Base-by-base conservation (phyloP, 768 basidiomycete species). In the Lactarius sp. region DNA sequence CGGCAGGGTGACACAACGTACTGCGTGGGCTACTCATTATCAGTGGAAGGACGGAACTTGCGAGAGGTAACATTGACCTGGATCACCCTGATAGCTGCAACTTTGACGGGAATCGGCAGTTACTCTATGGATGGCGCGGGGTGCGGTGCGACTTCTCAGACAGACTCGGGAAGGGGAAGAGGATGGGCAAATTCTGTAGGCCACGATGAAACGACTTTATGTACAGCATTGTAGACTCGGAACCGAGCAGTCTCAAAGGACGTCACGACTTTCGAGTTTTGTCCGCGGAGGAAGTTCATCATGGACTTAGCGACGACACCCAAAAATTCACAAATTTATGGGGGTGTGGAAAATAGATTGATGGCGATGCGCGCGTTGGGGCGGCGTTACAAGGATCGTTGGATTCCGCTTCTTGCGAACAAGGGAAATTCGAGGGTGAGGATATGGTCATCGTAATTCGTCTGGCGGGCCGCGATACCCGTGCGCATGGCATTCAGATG, bases 211-310 rank as follows among this genome's bases (percentile, higher is more conserved):
- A 13, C 2, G 10, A 39, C 39, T 60, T 60, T 60, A 52, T 36
- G 42, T 53, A 60, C 52, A 18, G 22, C 36, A 8, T 8, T 37
- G 10, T 10, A 37, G 10, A 10, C 7, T 1, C 36, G 7, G 36
- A 37, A 10, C 27, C 1, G 31, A 5, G 22, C 7, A 3, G 14
- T 14, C 20, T 41, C 5, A 52, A 14, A 34, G n/a, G 14, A 37
- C 7, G 13, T 9, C 8, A 60, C n/a, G 44, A 46, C n/a, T 59
- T 59, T 59, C 41, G 39, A 50, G 49, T 14, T 59, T 36, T 31
- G 12, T 53, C 52, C 52, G 52, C 59, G 47, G 57, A 20, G 47
- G 14, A 54, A 34, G 22, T 27, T 57, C 36, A 60, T 53, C 4
- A n/a, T 18, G 18, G 20, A 13, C 10, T 54, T 58, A 14, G 9